Conservation (phyloP, 2,329 filamentous ascomycete species). For the Exophiala sp. region DNA sequence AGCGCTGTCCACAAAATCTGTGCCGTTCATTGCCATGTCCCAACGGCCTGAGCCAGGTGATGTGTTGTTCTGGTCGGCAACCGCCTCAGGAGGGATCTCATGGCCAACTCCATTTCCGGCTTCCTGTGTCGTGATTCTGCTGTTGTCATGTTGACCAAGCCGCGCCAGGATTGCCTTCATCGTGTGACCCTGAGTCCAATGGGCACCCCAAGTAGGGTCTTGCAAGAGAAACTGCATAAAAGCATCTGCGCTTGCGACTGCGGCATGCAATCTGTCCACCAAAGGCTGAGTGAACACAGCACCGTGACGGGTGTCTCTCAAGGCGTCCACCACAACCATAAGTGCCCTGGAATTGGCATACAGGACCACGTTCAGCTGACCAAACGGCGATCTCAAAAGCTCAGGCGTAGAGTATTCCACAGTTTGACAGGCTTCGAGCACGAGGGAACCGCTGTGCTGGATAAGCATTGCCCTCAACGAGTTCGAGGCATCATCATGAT, state of each 20-base stretch:
- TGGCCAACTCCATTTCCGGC: background rate
- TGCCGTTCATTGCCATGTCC: background rate
- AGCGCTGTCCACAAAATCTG: background rate
- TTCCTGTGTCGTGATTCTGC: too few species aligned
- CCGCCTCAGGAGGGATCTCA: background rate
- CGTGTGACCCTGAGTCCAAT: slow-evolving; percentile 4
- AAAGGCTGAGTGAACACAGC: background rate
- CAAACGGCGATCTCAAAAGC: background rate
- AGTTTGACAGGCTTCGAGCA: background rate
- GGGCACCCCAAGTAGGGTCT: slow-evolving; percentile 1
- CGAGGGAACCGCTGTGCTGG: background rate
- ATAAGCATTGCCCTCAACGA: background rate
- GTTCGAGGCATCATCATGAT: background rate
- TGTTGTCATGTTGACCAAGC: background rate
- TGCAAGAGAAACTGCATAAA: slow-evolving; percentile 1
- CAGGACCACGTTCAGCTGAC: background rate
- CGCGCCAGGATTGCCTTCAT: slow-evolving; percentile 1
- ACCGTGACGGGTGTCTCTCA: background rate
- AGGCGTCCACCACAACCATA: slow-evolving; percentile 5
- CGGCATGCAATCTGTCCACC: background rate
- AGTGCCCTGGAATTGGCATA: slow-evolving; percentile 1
- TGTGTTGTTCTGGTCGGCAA: background rate
- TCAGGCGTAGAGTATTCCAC: background rate
- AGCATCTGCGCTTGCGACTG: background rate
- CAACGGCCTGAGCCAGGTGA: background rate